Conservation (phyloP, 257 asterid species). For the Nemophila menziesii region DNA sequence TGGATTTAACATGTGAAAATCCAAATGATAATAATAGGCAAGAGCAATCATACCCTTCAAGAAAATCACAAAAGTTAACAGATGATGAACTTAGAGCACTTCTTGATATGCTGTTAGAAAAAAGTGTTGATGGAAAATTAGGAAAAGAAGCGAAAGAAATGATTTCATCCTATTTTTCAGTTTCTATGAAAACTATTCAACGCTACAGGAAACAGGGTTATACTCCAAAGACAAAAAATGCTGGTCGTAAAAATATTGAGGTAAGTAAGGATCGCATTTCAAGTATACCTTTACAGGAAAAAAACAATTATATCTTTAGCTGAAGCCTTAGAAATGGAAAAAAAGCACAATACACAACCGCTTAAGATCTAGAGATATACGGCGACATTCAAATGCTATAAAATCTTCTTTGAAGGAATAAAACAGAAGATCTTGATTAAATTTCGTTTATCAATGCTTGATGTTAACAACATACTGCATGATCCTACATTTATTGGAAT, state of each 20-base stretch:
- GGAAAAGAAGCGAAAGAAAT: not conserved
- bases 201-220: not conserved
- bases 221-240: slow-evolving; percentile 1
- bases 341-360: too few species aligned
- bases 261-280: not conserved
- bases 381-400: slow-evolving; percentile 4
- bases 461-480: not conserved
- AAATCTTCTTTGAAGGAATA: not conserved
- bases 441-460: slow-evolving; percentile 1
- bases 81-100: not conserved
- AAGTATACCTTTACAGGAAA: not conserved
- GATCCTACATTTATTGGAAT: too few species aligned
- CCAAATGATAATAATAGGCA: too few species aligned
- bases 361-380: too few species aligned
- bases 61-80: not conserved
- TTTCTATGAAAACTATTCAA: not conserved
- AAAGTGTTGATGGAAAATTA: slow-evolving; percentile 3
- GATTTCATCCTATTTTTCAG: too few species aligned
- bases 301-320: too few species aligned
- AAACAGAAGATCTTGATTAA: not conserved
- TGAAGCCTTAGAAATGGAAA: too few species aligned
- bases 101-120: not conserved
- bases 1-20: too few species aligned
- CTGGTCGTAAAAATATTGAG: slow-evolving; percentile 4
- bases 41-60: too few species aligned